Evolutionary conservation across 345 rosid genomes (phyloP).

Genomic region (Melastoma malabathricum): DNA sequence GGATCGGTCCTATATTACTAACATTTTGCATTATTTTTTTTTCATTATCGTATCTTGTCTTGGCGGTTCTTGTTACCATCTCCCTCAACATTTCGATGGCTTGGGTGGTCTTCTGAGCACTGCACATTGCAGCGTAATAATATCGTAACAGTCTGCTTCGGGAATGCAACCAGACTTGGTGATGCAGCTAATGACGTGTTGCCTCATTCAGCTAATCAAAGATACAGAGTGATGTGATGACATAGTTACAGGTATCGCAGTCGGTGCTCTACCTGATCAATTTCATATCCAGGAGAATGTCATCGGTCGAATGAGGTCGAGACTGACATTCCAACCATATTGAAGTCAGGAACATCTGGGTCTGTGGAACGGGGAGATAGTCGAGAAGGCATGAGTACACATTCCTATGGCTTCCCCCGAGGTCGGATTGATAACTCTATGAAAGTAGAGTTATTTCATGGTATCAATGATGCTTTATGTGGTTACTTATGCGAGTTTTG

Average conservation of each 20-base stretch:
- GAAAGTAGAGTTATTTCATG: too few relatives aligned
- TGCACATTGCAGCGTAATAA: constrained; percentile 35
- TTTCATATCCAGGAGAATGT: constrained; percentile 40
- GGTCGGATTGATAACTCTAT: constrained; percentile 25
- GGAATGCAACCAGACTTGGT: constrained; percentile 44
- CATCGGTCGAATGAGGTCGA: constrained; percentile 23
- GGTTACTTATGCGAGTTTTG: too few relatives aligned
- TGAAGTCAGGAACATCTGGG: constrained; percentile 38
- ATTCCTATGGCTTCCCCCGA: constrained; percentile 26
- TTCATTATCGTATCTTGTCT: constrained; percentile 46
- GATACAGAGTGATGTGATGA: constrained; percentile 51
- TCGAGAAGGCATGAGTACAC: constrained; percentile 54
- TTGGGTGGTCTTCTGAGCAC: constrained; percentile 36
- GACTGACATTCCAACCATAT: constrained; percentile 40
- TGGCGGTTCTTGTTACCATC: constrained; percentile 59
- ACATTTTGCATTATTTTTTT: too few relatives aligned
- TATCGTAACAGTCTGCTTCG: constrained; percentile 57
- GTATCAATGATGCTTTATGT: too few relatives aligned
- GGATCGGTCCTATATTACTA: too few relatives aligned
- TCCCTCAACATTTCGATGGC: constrained; percentile 46
- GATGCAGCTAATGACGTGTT: constrained; percentile 50
- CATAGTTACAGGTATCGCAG: constrained; percentile 50
- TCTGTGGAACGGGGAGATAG: constrained; percentile 45
- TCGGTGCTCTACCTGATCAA: constrained; percentile 61
- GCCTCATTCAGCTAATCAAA: constrained; percentile 65